phyloP scores from a whole-genome alignment of 495 filamentous ascomycete species.

The Aspergillus panamensis region DNA sequence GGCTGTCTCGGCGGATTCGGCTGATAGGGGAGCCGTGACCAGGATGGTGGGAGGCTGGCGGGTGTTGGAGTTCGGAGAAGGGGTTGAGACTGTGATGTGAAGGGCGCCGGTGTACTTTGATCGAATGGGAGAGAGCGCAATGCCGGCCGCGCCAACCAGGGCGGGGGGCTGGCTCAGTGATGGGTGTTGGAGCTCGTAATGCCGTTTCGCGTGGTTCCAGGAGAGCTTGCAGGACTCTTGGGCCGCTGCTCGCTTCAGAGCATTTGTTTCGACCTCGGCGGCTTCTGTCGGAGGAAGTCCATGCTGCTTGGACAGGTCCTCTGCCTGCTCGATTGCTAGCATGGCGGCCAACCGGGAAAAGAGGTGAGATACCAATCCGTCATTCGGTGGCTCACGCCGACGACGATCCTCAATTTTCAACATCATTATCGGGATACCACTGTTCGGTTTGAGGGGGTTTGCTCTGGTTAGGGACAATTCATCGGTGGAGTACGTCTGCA shows the following conservation, averaged over 20 bases:
- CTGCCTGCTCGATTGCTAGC: conserved; percentile 63
- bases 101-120: conserved; percentile 35
- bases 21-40: conserved; percentile 38
- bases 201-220: conserved; percentile 59
- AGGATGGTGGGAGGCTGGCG: conserved; percentile 41
- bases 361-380: conserved; percentile 70
- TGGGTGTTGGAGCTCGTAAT: conserved; percentile 72
- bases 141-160: conserved; percentile 53
- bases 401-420: conserved; percentile 57
- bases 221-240: conserved; percentile 69
- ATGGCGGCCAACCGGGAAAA: conserved; percentile 68
- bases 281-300: conserved; percentile 41
- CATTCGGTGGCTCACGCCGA: conserved; percentile 56
- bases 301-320: conserved; percentile 41
- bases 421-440: conserved; percentile 49
- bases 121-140: conserved; percentile 58
- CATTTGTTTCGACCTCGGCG: conserved; percentile 49
- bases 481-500: conserved; percentile 42
- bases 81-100: conserved; percentile 41
- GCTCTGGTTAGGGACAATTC: conserved; percentile 40
- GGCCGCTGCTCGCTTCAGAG: conserved; percentile 61
- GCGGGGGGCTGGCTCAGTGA: conserved; percentile 47
- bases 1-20: conserved; percentile 35
- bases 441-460: conserved; percentile 36
- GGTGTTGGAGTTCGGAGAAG: conserved; percentile 22